These are phyloP conservation scores for Trichoderma brevicompactum DNA, from an alignment of 2,329 filamentous ascomycete genomes.

Conservation along the genomic window DNA sequence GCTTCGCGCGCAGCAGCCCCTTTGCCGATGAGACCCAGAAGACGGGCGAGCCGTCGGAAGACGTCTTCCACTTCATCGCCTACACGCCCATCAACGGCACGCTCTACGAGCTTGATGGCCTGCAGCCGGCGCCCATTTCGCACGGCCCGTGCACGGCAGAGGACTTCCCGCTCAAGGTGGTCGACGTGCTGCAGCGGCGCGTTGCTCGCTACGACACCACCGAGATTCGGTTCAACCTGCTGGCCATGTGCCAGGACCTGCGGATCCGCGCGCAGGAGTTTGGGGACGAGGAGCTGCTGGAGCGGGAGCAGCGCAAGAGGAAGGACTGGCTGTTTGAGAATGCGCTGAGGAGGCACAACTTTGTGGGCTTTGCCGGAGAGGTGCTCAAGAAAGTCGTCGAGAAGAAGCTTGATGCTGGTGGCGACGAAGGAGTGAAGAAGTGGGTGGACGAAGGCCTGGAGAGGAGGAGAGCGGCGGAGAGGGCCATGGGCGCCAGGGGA, in stretches of 20 bases:
- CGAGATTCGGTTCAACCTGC: slow-evolving; percentile 94
- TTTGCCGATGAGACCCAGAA: slow-evolving; percentile 87
- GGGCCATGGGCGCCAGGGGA: slow-evolving; percentile 40
- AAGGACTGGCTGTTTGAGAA: slow-evolving; percentile 94
- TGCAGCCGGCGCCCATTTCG: slow-evolving; percentile 89
- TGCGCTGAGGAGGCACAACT: slow-evolving; percentile 87
- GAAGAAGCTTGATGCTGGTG: slow-evolving; percentile 69
- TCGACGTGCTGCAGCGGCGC: slow-evolving; percentile 82
- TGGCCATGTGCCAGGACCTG: slow-evolving; percentile 88
- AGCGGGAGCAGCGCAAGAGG: slow-evolving; percentile 81
- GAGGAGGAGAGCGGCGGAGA: slow-evolving; percentile 53
- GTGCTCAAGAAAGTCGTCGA: slow-evolving; percentile 84
- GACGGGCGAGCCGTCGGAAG: slow-evolving; percentile 68
- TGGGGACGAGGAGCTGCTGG: slow-evolving; percentile 78
- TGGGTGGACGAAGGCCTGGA: slow-evolving; percentile 74
- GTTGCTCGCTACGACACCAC: slow-evolving; percentile 81
- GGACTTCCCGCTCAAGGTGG: slow-evolving; percentile 78
- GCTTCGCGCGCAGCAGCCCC: slow-evolving; percentile 83
- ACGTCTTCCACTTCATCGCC: slow-evolving; percentile 97
- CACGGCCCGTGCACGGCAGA: slow-evolving; percentile 76
- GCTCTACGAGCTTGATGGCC: slow-evolving; percentile 92
- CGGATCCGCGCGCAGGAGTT: slow-evolving; percentile 76
- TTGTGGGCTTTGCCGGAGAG: slow-evolving; percentile 93
- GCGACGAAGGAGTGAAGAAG: slow-evolving; percentile 66
- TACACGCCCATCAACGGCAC: slow-evolving; percentile 81